Base-by-base conservation (phyloP, 192 early-diverging fungal species). In the Coemansia sp. region DNA sequence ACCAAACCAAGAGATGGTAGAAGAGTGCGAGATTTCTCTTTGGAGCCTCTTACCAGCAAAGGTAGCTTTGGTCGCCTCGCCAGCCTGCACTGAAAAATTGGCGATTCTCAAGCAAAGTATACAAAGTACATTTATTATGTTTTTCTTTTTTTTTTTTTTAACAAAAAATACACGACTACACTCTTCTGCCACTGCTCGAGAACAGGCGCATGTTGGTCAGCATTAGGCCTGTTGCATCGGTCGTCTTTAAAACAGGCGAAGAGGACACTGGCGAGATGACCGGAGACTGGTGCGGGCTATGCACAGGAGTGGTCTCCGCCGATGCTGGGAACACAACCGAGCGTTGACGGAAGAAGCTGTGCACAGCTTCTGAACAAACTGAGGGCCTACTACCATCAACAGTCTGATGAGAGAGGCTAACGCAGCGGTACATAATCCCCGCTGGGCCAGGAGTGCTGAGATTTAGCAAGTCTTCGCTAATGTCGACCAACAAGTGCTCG, bases 241-340 rank as follows among this genome's bases (percentile, higher is more conserved):
- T 38, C 17, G 70, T 30, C 53, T 82, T 82, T 39, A 74, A 40
- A 40, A 66, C 5, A 17, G 53, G 52, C 49, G 70, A 70, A 26
- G 76, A 70, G n/a, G 66, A 30, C 46, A 66, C 42, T 6, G 78
- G 78, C 10, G 78, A 72, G 28, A 33, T 62, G 10, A 64, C 30
- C 1, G 74, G 74, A 5, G 80, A 77, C 32, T 30, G 39, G 21
- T 59, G 64, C 0, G 78, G 78, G 2, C 67, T 81, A 40, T 61
- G 43, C 33, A 74, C 17, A 4, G 79, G 79, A 2, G 79, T 76
- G 9, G 58, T 42, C 39, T 82, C 80, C 14, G 80, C 72, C 0
- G 80, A 82, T 3, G 80, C 80, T 5, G 80, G 75, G 43, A 82
- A 77, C 11, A 74, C 68, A 37, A 77, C 70, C 3, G 68, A 66